These are phyloP conservation scores for Leccinum imitatum DNA, from an alignment of 768 basidiomycete species.

Conservation along the genomic window DNA sequence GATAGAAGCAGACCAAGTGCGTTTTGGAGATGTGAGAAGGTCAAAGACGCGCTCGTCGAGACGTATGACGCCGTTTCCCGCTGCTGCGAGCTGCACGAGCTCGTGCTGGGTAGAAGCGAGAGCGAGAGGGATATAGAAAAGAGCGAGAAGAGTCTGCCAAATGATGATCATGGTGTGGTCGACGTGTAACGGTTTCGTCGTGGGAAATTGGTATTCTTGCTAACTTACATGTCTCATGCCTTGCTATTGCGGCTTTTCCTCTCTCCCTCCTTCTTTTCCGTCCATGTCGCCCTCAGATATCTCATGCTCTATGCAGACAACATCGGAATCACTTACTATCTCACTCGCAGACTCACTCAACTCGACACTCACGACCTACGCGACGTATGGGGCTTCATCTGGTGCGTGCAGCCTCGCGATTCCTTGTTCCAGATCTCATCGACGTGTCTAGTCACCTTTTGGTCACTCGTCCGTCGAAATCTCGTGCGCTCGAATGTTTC, in stretches of 20 bases:
- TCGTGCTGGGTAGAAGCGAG: slow-evolving; percentile 45
- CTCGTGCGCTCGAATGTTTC: slow-evolving; percentile 91
- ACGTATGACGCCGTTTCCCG: slow-evolving; percentile 77
- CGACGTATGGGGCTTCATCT: slow-evolving; percentile 89
- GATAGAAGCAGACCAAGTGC: slow-evolving; percentile 86
- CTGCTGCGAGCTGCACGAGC: slow-evolving; percentile 65
- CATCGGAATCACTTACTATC: slow-evolving; percentile 89
- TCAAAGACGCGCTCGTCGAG: slow-evolving; percentile 78
- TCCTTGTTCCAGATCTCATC: slow-evolving; percentile 11
- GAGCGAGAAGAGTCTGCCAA: slow-evolving; percentile 28
- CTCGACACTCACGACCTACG: slow-evolving; percentile 69
- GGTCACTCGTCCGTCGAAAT: slow-evolving; percentile 88
- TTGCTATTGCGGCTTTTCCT: slow-evolving; percentile 90
- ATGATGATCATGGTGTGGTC: slow-evolving; percentile 4
- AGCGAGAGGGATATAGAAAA: slow-evolving; percentile 32
- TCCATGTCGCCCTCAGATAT: slow-evolving; percentile 91
- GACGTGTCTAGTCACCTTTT: slow-evolving; percentile 74
- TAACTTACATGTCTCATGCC: slow-evolving; percentile 58
- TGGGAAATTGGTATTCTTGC: slow-evolving; percentile 14
- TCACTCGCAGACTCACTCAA: slow-evolving; percentile 70
- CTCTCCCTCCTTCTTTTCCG: slow-evolving; percentile 88
- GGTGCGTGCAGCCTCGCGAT: slow-evolving; percentile 43
- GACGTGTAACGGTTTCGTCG: slow-evolving; percentile 5
- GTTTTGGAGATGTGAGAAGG: slow-evolving; percentile 67
- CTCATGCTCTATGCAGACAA: slow-evolving; percentile 80